These are phyloP conservation scores for Saposhnikovia divaricata DNA, from an alignment of 129 eudicot species.

Conservation along the genomic window DNA sequence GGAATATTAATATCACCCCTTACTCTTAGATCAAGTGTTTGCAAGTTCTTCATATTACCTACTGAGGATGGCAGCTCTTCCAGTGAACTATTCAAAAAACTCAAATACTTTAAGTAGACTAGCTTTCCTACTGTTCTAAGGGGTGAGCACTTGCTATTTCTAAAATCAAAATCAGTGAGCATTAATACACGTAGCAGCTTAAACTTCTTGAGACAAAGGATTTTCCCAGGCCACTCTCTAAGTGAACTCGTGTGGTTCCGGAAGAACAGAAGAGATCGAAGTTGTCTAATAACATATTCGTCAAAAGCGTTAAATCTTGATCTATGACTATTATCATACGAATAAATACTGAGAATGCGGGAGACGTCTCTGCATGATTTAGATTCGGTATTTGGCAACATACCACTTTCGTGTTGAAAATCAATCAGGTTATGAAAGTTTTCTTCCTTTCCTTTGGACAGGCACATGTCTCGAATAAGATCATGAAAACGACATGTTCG, in stretches of 20 bases:
- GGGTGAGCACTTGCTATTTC: neutral
- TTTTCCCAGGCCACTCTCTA: neutral
- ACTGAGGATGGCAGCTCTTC: neutral
- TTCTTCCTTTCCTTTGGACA: neutral
- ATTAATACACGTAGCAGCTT: conserved; percentile 1
- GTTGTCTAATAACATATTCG: neutral
- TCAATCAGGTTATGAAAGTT: neutral
- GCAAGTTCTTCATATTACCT: neutral
- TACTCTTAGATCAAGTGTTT: neutral
- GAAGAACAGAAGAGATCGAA: neutral
- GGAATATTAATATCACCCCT: conserved; percentile 1
- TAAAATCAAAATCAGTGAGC: neutral
- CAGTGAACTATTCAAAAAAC: conserved; percentile 1
- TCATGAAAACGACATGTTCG: neutral
- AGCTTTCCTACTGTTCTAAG: neutral
- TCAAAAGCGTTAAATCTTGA: neutral
- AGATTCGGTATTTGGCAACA: neutral
- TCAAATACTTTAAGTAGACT: neutral
- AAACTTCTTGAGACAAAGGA: neutral
- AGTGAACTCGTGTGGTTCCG: neutral
- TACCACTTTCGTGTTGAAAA: neutral
- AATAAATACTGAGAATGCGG: neutral
- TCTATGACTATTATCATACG: neutral
- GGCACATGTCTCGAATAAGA: neutral
- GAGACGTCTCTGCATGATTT: neutral